These are phyloP conservation scores for Coemansia sp. DNA, from an alignment of 192 early-diverging fungal species.

Conservation along the genomic window DNA sequence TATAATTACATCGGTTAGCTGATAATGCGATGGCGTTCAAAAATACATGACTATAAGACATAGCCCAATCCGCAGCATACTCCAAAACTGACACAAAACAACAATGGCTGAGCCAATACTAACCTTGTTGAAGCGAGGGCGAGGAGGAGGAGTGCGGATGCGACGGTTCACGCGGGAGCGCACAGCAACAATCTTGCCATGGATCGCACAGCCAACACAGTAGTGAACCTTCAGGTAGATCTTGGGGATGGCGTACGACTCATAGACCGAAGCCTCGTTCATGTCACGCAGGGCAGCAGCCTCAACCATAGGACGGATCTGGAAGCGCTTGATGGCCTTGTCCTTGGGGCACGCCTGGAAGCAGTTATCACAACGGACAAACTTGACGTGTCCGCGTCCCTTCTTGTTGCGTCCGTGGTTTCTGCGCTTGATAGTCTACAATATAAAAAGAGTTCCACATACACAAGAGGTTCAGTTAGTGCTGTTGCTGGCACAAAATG, in stretches of 20 bases:
- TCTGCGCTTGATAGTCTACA: constrained; percentile 96
- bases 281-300: constrained; percentile 96
- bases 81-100: neutral
- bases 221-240: constrained; percentile 98
- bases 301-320: constrained; percentile 99
- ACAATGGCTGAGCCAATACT: constrained; percentile 5
- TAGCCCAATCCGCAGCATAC: neutral
- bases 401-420: constrained; percentile 99
- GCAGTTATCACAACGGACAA: constrained; percentile 99
- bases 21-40: neutral
- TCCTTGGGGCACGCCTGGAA: constrained; percentile 97
- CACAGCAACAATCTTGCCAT: constrained; percentile 91
- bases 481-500: neutral
- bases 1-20: constrained; percentile 4
- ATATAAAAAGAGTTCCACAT: neutral
- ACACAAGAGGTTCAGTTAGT: neutral
- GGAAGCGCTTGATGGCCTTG: constrained; percentile 99
- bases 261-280: constrained; percentile 93
- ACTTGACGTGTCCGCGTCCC: constrained; percentile 97
- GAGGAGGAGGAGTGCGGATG: constrained; percentile 89
- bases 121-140: constrained; percentile 75
- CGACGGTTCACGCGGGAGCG: constrained; percentile 85
- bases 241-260: constrained; percentile 95
- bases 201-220: constrained; percentile 93
- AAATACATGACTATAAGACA: neutral